phyloP scores from a whole-genome alignment of 148 eudicot genomes.

The Rhododendron williamsianum region DNA sequence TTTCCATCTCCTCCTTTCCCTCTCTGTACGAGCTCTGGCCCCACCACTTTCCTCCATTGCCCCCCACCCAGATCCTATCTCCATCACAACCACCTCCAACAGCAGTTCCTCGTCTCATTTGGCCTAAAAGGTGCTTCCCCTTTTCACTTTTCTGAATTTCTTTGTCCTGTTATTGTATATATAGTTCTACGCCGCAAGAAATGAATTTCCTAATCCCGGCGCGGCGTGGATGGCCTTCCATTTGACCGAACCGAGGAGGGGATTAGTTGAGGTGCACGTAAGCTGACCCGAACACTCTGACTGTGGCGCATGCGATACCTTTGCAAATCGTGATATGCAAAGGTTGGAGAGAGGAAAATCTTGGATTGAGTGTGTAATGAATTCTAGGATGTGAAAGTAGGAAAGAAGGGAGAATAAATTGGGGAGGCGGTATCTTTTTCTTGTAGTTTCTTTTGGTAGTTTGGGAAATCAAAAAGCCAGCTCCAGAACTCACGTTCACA shows the following conservation, averaged over 20 bases:
- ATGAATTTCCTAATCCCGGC: too few species aligned
- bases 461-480: not conserved
- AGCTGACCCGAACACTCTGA: not conserved
- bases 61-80: not conserved
- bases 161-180: not conserved
- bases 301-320: not conserved
- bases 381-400: not conserved
- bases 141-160: not conserved
- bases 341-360: not conserved
- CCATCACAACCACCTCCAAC: not conserved
- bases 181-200: too few species aligned
- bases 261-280: too few species aligned
- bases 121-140: slow-evolving; percentile 9
- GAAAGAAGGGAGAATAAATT: not conserved
- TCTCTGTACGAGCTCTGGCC: not conserved
- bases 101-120: not conserved
- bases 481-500: not conserved
- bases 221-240: too few species aligned
- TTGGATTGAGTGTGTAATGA: not conserved
- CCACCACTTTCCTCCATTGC: not conserved
- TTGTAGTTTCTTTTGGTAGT: not conserved
- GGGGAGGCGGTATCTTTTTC: not conserved
- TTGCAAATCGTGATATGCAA: not conserved
- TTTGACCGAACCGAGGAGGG: too few species aligned
- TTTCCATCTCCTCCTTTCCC: not conserved